Evolutionary conservation across 306 rosid genomes (phyloP).

Genomic region (Parietaria judaica): DNA sequence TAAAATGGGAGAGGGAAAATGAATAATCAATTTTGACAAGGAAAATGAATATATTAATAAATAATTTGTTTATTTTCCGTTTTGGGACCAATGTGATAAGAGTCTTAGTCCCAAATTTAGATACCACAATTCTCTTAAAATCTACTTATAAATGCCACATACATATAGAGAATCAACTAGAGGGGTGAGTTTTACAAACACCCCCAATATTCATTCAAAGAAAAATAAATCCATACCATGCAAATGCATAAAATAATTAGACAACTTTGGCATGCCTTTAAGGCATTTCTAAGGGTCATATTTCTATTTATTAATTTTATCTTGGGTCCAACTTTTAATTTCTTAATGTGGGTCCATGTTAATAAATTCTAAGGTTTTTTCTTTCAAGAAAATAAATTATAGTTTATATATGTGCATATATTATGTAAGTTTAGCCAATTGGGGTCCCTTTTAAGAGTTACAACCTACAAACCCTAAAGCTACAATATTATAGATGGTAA

Average conservation of each 20-base stretch:
- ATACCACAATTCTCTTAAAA: not conserved
- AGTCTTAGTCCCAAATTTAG: not conserved
- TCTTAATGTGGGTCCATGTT: not conserved
- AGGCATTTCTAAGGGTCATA: not conserved
- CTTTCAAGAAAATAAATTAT: not conserved
- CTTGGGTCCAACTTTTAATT: not conserved
- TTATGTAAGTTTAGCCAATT: not conserved
- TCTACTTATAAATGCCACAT: not conserved
- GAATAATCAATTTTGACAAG: no score
- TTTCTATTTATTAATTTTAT: no score
- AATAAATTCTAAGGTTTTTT: not conserved
- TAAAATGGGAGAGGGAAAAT: no score
- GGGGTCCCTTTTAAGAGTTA: not conserved
- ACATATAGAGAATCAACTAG: not conserved
- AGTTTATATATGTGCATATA: not conserved
- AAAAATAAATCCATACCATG: not conserved
- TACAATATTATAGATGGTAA: no score
- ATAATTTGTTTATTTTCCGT: not conserved
- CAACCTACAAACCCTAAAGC: no score
- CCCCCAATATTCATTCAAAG: not conserved
- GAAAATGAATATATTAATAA: no score
- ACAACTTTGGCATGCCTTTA: constrained; percentile 1
- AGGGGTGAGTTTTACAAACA: not conserved
- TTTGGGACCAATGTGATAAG: not conserved
- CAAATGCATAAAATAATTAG: not conserved